Conservation (phyloP, 2,329 filamentous ascomycete species). For the Pezicula radicicola region DNA sequence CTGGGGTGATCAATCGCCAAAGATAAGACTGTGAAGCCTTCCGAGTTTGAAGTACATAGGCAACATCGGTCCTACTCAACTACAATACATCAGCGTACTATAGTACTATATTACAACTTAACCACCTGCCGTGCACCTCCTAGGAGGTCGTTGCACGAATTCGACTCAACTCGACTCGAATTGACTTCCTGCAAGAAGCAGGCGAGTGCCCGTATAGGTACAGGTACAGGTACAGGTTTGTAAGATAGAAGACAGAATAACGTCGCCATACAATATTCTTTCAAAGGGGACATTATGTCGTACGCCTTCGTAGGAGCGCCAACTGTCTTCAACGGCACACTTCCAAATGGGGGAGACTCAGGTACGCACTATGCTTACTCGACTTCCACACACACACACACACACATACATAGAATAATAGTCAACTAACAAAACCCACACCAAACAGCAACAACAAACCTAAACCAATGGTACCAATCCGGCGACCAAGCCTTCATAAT, state of each 20-base stretch:
- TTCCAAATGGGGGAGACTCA: slow-evolving; percentile 17
- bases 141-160: not conserved
- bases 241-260: not conserved
- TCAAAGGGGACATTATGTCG: not conserved
- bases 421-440: not conserved
- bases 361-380: slow-evolving; percentile 7
- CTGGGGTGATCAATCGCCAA: too few species aligned
- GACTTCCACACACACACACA: not conserved
- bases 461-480: slow-evolving; percentile 89
- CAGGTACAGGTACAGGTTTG: not conserved
- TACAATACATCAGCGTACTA: not conserved
- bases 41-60: not conserved
- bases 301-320: slow-evolving; percentile 55
- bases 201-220: too few species aligned
- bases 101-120: not conserved
- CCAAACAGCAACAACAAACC: slow-evolving; percentile 66
- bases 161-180: not conserved
- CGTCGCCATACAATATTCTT: too few species aligned
- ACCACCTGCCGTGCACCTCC: not conserved
- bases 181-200: not conserved
- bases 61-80: not conserved
- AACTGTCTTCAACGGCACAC: slow-evolving; percentile 55
- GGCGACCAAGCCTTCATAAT: slow-evolving; percentile 93
- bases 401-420: too few species aligned
- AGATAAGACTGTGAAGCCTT: not conserved